phyloP scores from a whole-genome alignment of 306 rosid species.

The Cucumis melo region DNA sequence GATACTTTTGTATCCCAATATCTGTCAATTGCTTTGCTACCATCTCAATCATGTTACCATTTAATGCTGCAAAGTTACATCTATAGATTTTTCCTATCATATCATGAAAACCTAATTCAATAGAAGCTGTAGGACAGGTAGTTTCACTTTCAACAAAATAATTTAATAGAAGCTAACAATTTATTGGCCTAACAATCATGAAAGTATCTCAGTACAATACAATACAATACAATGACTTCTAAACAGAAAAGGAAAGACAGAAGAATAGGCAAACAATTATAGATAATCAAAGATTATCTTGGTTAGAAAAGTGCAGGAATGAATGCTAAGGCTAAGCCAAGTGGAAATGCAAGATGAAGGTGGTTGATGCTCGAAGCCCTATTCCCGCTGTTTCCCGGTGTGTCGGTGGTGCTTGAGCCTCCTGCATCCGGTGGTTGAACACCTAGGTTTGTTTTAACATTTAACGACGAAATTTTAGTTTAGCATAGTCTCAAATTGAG shows the following conservation, averaged over 20 bases:
- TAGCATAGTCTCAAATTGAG: background rate
- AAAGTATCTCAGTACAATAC: constrained; percentile 4
- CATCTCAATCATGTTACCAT: background rate
- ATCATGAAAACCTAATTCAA: no score
- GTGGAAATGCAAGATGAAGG: constrained; percentile 3
- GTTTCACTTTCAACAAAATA: background rate
- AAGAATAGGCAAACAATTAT: background rate
- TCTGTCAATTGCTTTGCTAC: background rate
- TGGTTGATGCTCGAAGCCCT: constrained; percentile 9
- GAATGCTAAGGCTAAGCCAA: constrained; percentile 15
- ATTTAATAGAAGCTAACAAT: background rate
- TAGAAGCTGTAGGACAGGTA: background rate
- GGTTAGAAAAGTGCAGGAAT: constrained; percentile 14
- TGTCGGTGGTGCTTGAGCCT: background rate
- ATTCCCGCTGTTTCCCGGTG: background rate
- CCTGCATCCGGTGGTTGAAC: background rate
- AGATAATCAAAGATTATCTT: background rate
- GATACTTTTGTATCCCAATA: no score
- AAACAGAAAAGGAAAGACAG: background rate
- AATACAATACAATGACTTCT: background rate
- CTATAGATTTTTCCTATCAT: background rate
- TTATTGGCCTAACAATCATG: background rate
- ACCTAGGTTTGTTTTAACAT: background rate
- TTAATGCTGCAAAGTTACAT: background rate
- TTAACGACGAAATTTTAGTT: background rate